Evolutionary conservation across 2,329 filamentous ascomycete genomes (phyloP).

Genomic region (Calycina herbarum): DNA sequence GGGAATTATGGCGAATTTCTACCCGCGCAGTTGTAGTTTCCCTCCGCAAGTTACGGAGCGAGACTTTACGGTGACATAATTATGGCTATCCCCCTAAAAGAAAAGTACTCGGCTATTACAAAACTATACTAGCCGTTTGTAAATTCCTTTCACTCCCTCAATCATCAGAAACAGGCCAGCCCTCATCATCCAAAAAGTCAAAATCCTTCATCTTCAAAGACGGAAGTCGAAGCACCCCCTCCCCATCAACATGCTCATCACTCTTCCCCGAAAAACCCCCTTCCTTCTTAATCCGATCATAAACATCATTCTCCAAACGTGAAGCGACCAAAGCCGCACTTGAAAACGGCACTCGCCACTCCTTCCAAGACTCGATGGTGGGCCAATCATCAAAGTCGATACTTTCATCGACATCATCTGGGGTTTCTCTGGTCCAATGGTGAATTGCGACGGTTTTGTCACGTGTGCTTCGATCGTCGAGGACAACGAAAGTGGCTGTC

Average conservation of each 20-base stretch:
- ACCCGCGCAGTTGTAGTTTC: no score
- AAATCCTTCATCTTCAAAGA: conserved; percentile 10
- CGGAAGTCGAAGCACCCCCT: conserved; percentile 7
- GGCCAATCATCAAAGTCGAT: background rate
- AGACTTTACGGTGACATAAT: no score
- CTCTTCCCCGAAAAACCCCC: conserved; percentile 3
- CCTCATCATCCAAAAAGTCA: conserved; percentile 9
- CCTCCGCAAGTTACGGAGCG: no score
- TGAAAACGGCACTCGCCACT: conserved; percentile 8
- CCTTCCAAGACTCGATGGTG: conserved; percentile 4
- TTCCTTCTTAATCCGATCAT: background rate
- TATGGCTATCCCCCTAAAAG: no score
- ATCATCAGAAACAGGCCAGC: conserved; percentile 8
- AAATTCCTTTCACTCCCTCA: background rate
- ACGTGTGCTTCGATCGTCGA: conserved; percentile 5
- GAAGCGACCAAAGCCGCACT: conserved; percentile 2
- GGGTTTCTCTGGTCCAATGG: conserved; percentile 5
- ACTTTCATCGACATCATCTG: conserved; percentile 3
- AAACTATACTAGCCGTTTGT: no score
- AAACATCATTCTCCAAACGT: background rate
- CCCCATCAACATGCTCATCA: conserved; percentile 5
- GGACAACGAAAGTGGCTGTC: background rate
- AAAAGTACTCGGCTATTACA: no score
- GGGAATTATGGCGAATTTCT: no score
- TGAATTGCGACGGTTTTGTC: conserved; percentile 4